Conservation (phyloP, 148 eudicot species). For the Camellia japonica region DNA sequence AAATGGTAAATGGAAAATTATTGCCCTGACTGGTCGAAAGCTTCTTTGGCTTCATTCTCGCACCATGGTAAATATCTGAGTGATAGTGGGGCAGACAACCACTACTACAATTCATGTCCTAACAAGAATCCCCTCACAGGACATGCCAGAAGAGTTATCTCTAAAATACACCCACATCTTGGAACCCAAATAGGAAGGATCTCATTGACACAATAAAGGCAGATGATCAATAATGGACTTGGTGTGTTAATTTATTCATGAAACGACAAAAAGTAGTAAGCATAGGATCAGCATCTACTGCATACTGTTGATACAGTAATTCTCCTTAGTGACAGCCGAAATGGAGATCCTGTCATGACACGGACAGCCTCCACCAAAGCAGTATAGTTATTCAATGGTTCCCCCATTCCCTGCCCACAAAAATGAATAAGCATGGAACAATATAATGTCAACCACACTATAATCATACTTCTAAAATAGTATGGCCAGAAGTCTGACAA, state of each 20-base stretch:
- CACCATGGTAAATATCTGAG: no score
- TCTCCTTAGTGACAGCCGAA: constrained; percentile 76
- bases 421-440: constrained; percentile 10
- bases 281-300: neutral
- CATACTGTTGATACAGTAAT: constrained; percentile 93
- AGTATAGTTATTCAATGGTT: constrained; percentile 84
- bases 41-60: no score
- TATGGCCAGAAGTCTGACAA: neutral
- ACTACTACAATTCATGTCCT: neutral
- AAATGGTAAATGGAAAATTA: no score
- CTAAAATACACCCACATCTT: neutral
- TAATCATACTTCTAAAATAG: neutral
- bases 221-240: neutral
- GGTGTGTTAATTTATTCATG: neutral
- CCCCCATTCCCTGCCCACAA: constrained; percentile 91
- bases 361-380: constrained; percentile 82
- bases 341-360: constrained; percentile 73
- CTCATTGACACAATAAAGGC: neutral
- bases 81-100: neutral
- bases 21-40: no score
- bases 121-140: no score
- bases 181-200: neutral
- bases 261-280: neutral
- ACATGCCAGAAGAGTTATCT: neutral
- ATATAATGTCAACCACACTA: neutral